phyloP scores from a whole-genome alignment of 1,139 yeast species.

The Candida tropicalis region DNA sequence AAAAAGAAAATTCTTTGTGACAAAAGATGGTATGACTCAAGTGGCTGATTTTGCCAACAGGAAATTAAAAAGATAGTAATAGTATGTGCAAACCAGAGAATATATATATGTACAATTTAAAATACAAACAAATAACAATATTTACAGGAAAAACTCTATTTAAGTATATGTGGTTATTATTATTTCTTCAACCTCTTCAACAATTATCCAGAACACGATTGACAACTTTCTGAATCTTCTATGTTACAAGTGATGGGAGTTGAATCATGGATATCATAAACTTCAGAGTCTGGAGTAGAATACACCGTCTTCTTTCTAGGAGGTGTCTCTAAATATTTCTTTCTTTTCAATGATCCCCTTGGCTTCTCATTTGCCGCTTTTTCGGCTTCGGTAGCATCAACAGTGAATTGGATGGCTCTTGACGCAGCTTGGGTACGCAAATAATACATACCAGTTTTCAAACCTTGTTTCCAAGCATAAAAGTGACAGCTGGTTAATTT shows the following conservation, averaged over 20 bases:
- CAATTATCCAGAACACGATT: constrained; percentile 53
- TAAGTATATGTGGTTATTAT: too few relatives aligned
- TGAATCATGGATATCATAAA: constrained; percentile 33
- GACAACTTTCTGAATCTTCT: constrained; percentile 38
- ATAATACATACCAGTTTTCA: constrained; percentile 98
- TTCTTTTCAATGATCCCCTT: constrained; percentile 20
- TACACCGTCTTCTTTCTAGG: constrained; percentile 12
- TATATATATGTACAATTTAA: constrained; percentile 8
- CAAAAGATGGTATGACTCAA: constrained; percentile 85
- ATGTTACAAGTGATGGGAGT: constrained; percentile 44
- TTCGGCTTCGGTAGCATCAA: constrained; percentile 45
- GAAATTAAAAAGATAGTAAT: constrained; percentile 30
- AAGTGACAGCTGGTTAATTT: constrained; percentile 97
- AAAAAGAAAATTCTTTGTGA: constrained; percentile 76
- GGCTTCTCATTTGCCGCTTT: constrained; percentile 22
- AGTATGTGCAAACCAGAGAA: too few relatives aligned
- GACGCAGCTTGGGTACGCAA: constrained; percentile 94
- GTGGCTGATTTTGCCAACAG: constrained; percentile 86
- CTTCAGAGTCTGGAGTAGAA: constrained; percentile 18
- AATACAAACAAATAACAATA: neutral
- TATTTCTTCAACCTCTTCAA: too few relatives aligned
- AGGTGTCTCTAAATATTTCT: constrained; percentile 20
- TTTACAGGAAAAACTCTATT: neutral
- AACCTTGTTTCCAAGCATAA: constrained; percentile 95
- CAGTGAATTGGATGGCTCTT: constrained; percentile 90